Evolutionary conservation across 2,329 filamentous ascomycete species (phyloP).

Genomic region (Epichloe brachyelytri): DNA sequence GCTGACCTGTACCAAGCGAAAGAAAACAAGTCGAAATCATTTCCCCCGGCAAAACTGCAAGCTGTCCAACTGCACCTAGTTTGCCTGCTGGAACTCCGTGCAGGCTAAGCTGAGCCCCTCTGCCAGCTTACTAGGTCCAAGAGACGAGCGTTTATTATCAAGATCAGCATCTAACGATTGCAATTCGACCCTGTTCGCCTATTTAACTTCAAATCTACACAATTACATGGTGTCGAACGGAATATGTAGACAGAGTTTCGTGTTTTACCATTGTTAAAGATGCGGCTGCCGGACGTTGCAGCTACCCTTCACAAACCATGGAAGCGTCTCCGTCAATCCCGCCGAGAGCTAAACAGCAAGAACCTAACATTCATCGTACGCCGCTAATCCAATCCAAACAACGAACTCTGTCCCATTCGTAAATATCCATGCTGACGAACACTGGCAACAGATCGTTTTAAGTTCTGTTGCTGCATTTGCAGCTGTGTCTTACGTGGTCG

Average conservation of each 20-base stretch:
- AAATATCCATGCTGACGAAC: not conserved
- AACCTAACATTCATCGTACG: slow-evolving; percentile 8
- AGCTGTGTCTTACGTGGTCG: not conserved
- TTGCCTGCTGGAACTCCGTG: no score
- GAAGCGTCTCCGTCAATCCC: not conserved
- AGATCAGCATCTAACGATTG: not conserved
- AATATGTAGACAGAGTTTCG: not conserved
- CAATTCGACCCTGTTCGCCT: not conserved
- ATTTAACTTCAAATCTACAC: not conserved
- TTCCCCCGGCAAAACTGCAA: not conserved
- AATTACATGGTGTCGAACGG: not conserved
- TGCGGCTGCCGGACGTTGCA: not conserved
- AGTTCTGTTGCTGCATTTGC: not conserved
- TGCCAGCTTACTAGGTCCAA: no score
- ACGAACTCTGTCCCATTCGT: not conserved
- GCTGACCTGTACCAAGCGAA: not conserved
- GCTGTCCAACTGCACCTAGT: no score
- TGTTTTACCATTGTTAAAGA: not conserved
- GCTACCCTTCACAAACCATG: not conserved
- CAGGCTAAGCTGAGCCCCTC: no score
- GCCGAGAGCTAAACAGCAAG: slow-evolving; percentile 3
- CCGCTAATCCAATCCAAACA: not conserved
- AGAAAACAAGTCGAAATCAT: not conserved
- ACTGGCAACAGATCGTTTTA: slow-evolving; percentile 1
- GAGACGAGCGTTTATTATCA: no score